Base-by-base conservation (phyloP, 257 asterid species). In the Solanum verrucosum region DNA sequence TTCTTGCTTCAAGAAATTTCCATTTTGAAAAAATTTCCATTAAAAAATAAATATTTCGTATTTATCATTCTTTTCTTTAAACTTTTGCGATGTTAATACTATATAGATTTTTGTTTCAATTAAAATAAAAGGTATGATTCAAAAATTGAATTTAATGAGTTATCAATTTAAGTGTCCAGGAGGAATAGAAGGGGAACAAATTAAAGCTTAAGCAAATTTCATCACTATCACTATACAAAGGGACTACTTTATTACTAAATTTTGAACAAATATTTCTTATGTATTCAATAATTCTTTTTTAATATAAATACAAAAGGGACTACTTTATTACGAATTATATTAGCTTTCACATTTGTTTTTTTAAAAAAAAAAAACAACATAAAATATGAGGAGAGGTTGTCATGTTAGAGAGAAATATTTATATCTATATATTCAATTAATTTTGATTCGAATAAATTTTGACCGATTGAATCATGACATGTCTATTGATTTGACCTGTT, bases 1-100 rank as follows among this genome's bases (percentile, higher is more conserved):
- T n/a, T n/a, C 7, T 63, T 11, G 71, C 71, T 63, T 63, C 7
- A 63, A 63, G 31, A 63, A 63, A 65, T n/a, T 44, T 12, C 4
- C 6, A 44, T 44, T 44, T 44, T 44, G 52, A 44, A 44, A 44
- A 0, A 0, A 0, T 11, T 44, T 44, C 52, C 52, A 44, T 44
- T 65, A 65, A 60, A 21, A 21, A 60, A 60, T 21, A 9, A 60
- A 60, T 60, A 60, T 60, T 60, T 60, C 13, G 70, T 60, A 60
- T 23, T 60, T 23, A 23, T 25, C 8, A 65, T 65, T 65, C 71
- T 23, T 65, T 65, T n/a, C 31, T 65, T 0, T 65, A 65, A 65
- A 65, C 8, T 65, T 65, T n/a, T 65, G 71, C 13, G 13, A 65
- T n/a, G 71, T n/a, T 65, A n/a, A n/a, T n/a, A 4, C 71, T 65